Percentiles rank a stretch among this genome's conserved stretches.
phyloP scores from a whole-genome alignment of 768 basidiomycete species.

The Flagelloscypha sp. region DNA sequence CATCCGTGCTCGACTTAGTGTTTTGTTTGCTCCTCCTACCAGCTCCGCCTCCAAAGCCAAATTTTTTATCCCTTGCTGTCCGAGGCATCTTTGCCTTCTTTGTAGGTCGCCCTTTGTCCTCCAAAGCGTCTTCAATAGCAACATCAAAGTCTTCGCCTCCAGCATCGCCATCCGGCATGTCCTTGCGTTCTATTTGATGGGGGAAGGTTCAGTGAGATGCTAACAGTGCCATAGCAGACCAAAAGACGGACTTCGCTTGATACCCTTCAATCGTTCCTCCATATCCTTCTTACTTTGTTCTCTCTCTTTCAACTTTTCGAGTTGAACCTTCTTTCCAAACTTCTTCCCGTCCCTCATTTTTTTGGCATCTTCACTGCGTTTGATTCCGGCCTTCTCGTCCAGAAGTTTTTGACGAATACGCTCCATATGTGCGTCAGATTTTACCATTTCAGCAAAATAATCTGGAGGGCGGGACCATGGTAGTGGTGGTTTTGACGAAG shows the following conservation, averaged over 20 bases:
- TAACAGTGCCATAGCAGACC: constrained; percentile 1
- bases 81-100: constrained; percentile 51
- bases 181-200: constrained; percentile 63
- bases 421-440: constrained; percentile 96
- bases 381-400: constrained; percentile 82
- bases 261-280: constrained; percentile 74
- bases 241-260: constrained; percentile 75
- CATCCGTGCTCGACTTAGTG: constrained; percentile 71
- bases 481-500: constrained; percentile 63
- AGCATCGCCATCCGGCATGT: constrained; percentile 58
- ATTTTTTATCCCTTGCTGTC: constrained; percentile 66
- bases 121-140: constrained; percentile 82
- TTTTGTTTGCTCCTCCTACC: constrained; percentile 73
- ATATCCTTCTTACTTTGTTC: constrained; percentile 87
- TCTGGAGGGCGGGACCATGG: constrained; percentile 89
- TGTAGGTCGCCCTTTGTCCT: constrained; percentile 58
- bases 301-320: constrained; percentile 88
- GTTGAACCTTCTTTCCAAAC: constrained; percentile 95
- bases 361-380: constrained; percentile 85
- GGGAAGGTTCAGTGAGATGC: background rate
- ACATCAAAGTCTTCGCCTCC: constrained; percentile 78
- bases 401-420: constrained; percentile 84
- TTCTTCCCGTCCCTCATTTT: constrained; percentile 94
- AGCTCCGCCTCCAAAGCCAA: constrained; percentile 69
- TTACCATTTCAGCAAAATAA: constrained; percentile 99